phyloP scores from a whole-genome alignment of 2,329 filamentous ascomycete genomes.

The Colletotrichum simmondsii region DNA sequence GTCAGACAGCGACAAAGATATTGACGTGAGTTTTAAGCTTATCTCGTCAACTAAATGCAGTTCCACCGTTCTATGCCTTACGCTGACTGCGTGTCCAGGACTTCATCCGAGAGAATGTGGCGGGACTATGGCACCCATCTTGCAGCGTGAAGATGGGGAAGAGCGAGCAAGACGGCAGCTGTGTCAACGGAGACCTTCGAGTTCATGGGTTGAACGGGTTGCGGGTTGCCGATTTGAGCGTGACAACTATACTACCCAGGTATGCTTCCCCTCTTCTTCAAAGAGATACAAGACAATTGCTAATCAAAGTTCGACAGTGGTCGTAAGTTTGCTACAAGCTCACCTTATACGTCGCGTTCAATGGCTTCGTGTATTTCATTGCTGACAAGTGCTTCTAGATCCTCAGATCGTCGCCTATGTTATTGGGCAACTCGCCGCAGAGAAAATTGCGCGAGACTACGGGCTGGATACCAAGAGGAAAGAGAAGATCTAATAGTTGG shows the following conservation, averaged over 20 bases:
- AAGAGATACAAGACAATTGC: not conserved
- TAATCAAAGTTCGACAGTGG: not conserved
- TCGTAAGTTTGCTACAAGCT: not conserved
- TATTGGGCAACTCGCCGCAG: conserved; percentile 3
- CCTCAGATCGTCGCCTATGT: conserved; percentile 23
- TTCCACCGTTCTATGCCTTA: not conserved
- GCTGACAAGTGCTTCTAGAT: not conserved
- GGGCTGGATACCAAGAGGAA: not conserved
- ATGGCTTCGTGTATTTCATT: not conserved
- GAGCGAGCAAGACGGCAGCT: conserved; percentile 12
- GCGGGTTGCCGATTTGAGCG: not conserved
- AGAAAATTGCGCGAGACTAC: not conserved
- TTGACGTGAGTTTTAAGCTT: not conserved
- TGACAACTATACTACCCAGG: not conserved
- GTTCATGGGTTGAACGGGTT: conserved; percentile 3
- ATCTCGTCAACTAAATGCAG: no score
- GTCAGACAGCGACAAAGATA: conserved; percentile 8
- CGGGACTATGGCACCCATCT: conserved; percentile 18
- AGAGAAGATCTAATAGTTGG: not conserved
- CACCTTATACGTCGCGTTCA: not conserved
- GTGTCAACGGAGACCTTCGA: conserved; percentile 9
- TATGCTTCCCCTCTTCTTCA: not conserved
- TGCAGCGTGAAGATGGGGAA: conserved; percentile 28
- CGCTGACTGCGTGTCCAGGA: not conserved
- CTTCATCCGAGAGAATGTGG: conserved; percentile 20